These are phyloP conservation scores for Phoma herbarum DNA, from an alignment of 2,329 filamentous ascomycete species.

Conservation along the genomic window DNA sequence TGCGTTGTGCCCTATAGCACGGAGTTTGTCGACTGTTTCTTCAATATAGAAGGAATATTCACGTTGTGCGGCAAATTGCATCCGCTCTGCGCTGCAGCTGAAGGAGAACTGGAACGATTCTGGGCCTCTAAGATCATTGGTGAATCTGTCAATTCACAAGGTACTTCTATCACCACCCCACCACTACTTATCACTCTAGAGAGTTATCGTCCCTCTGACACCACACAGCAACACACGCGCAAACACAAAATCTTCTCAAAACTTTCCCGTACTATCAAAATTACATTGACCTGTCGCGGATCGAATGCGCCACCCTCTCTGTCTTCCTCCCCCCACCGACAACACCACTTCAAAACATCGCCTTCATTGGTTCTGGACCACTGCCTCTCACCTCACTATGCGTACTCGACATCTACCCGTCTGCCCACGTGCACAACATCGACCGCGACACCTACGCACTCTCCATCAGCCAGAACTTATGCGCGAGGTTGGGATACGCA, in stretches of 20 bases:
- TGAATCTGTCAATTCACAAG: background rate
- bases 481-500: constrained; percentile 42
- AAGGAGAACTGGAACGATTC: constrained; percentile 57
- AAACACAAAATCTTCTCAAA: constrained; percentile 34
- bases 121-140: constrained; percentile 54
- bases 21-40: constrained; percentile 34
- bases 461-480: constrained; percentile 41
- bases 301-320: constrained; percentile 57
- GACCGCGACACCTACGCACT: constrained; percentile 54
- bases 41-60: constrained; percentile 44
- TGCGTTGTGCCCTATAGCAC: constrained; percentile 43
- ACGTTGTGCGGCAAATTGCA: constrained; percentile 52
- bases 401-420: constrained; percentile 50
- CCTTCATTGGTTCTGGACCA: constrained; percentile 62
- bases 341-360: constrained; percentile 50
- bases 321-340: constrained; percentile 40
- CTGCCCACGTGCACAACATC: constrained; percentile 52
- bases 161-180: constrained; percentile 5
- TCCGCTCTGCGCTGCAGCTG: constrained; percentile 55
- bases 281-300: constrained; percentile 58
- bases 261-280: constrained; percentile 61
- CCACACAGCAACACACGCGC: background rate
- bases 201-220: background rate
- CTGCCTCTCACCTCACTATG: constrained; percentile 60
- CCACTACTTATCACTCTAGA: background rate